phyloP scores from a whole-genome alignment of 2,329 filamentous ascomycete genomes.

The Ophiocordyceps unilateralis region DNA sequence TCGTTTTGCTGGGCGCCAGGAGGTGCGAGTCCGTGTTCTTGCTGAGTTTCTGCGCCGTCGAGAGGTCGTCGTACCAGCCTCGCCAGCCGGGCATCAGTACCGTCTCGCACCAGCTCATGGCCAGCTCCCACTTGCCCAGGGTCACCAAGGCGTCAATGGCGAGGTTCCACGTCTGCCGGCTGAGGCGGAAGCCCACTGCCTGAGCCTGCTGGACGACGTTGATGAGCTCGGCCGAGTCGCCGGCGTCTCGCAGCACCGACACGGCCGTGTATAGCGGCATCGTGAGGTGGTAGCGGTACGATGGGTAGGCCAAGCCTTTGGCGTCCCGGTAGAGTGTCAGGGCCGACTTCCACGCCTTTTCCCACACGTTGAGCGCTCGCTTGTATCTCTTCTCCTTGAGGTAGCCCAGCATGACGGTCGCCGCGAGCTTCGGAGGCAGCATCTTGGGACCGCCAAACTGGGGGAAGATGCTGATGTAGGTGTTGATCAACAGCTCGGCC shows the following conservation, averaged over 20 bases:
- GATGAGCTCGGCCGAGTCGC: slow-evolving; percentile 28
- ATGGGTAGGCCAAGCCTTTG: slow-evolving; percentile 19
- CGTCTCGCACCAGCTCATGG: slow-evolving; percentile 58
- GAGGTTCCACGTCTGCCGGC: slow-evolving; percentile 66
- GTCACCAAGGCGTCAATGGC: slow-evolving; percentile 52
- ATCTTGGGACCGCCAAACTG: slow-evolving; percentile 13
- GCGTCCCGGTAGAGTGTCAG: slow-evolving; percentile 15
- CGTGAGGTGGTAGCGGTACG: slow-evolving; percentile 35
- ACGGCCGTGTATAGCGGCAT: slow-evolving; percentile 31
- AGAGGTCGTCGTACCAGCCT: slow-evolving; percentile 39
- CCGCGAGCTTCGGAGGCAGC: slow-evolving; percentile 37
- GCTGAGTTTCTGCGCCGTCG: slow-evolving; percentile 12
- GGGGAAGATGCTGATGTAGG: slow-evolving; percentile 28
- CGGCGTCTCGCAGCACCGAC: slow-evolving; percentile 21
- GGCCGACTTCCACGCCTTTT: slow-evolving; percentile 36
- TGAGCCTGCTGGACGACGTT: slow-evolving; percentile 37
- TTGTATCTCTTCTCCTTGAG: slow-evolving; percentile 37
- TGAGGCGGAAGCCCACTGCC: slow-evolving; percentile 52
- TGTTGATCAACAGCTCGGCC: slow-evolving; percentile 36
- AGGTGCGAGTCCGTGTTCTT: neutral
- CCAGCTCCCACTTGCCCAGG: slow-evolving; percentile 40
- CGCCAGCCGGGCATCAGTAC: slow-evolving; percentile 65
- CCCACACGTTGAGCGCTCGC: slow-evolving; percentile 50
- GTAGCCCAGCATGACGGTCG: slow-evolving; percentile 51
- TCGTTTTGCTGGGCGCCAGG: slow-evolving; percentile 8